phyloP scores from a whole-genome alignment of 495 filamentous ascomycete genomes.

The Neurospora sp. region DNA sequence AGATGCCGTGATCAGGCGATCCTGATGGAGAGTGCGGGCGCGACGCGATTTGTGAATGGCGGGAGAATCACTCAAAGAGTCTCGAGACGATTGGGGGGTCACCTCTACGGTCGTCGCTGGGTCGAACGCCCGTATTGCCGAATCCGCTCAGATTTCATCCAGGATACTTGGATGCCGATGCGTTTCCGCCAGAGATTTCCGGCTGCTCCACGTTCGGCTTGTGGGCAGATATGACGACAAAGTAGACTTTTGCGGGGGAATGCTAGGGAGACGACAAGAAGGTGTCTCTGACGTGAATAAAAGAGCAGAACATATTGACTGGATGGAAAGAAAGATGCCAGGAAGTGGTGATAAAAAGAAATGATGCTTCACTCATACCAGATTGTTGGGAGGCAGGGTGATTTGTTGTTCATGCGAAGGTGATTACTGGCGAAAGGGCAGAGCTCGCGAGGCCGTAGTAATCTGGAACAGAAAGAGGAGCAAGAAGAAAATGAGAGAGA shows the following conservation, averaged over 20 bases:
- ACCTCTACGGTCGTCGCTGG: constrained; percentile 5
- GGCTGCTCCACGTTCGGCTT: no score
- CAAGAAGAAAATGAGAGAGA: neutral
- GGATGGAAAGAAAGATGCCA: neutral
- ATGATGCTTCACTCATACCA: no score
- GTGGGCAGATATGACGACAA: no score
- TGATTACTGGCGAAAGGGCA: neutral
- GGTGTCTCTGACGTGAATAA: neutral
- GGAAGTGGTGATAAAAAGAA: neutral
- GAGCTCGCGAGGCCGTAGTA: neutral
- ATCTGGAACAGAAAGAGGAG: neutral
- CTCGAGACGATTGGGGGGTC: no score
- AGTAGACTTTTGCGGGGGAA: no score
- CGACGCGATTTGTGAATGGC: no score
- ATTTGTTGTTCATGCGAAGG: neutral
- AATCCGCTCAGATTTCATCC: constrained; percentile 28
- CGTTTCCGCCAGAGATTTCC: constrained; percentile 4
- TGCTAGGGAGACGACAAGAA: constrained; percentile 14
- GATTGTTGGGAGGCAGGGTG: neutral
- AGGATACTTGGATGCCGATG: constrained; percentile 12
- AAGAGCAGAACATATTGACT: neutral
- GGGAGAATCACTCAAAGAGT: no score
- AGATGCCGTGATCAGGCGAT: no score
- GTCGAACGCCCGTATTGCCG: constrained; percentile 22
- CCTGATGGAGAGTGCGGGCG: no score